These are phyloP conservation scores for Ustilago sp. DNA, from an alignment of 1,284 basidiomycete species.

Conservation along the genomic window DNA sequence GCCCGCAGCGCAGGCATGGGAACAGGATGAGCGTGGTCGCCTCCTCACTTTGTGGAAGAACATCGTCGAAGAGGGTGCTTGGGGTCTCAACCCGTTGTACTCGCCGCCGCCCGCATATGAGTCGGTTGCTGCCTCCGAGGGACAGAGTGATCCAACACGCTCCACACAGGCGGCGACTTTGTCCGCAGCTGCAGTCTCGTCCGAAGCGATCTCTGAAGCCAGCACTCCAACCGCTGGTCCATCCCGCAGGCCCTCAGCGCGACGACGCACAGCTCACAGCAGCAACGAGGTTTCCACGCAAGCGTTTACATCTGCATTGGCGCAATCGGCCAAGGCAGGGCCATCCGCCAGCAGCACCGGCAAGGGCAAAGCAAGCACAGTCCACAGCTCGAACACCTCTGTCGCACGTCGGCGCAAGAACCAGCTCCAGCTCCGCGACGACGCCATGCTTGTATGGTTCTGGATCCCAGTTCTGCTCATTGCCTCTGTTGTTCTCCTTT, in stretches of 20 bases:
- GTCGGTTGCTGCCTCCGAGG: constrained; percentile 36
- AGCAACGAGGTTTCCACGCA: constrained; percentile 55
- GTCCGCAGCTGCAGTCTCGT: background rate
- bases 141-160: background rate
- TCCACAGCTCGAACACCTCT: constrained; percentile 10
- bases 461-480: constrained; percentile 85
- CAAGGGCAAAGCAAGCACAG: constrained; percentile 25
- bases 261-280: constrained; percentile 20
- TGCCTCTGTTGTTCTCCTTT: constrained; percentile 69
- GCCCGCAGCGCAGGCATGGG: constrained; percentile 36
- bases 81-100: constrained; percentile 55
- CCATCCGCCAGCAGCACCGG: background rate
- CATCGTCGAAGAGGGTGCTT: constrained; percentile 59
- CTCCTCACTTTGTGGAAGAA: constrained; percentile 54
- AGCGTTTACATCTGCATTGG: constrained; percentile 9
- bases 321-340: constrained; percentile 30
- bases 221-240: constrained; percentile 46
- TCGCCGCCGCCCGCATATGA: constrained; percentile 60
- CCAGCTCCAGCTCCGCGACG: constrained; percentile 72
- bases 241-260: constrained; percentile 23
- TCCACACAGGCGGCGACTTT: background rate
- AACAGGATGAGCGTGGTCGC: constrained; percentile 45
- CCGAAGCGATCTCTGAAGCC: constrained; percentile 13
- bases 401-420: constrained; percentile 39
- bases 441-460: constrained; percentile 91